Conservation (phyloP, 2,329 filamentous ascomycete species). For the Lasiodiplodia citricola region DNA sequence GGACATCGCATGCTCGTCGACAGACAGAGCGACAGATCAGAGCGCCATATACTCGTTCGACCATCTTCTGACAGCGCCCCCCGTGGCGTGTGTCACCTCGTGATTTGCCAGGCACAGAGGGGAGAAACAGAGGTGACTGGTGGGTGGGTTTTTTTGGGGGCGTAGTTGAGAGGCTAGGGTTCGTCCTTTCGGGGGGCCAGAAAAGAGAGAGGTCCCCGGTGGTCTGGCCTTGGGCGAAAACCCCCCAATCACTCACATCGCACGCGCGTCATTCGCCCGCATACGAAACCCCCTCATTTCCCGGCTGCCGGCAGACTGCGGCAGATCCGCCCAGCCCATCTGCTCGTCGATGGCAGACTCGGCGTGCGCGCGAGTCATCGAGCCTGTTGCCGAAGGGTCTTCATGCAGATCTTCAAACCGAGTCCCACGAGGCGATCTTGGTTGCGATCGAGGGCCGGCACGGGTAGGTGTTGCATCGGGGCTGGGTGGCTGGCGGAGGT, state of each 20-base stretch:
- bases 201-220: background rate
- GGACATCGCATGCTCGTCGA: background rate
- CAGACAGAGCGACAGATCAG: background rate
- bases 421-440: background rate
- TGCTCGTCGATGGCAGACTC: background rate
- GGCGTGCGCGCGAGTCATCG: background rate
- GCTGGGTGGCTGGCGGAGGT: background rate
- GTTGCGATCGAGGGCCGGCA: background rate
- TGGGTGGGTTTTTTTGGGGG: background rate
- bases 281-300: background rate
- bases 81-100: constrained; percentile 1
- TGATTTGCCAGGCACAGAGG: background rate
- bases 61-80: background rate
- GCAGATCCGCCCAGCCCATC: background rate
- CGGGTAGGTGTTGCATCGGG: background rate
- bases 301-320: background rate
- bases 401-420: background rate
- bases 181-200: background rate
- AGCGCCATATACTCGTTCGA: background rate
- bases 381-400: background rate
- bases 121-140: background rate
- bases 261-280: constrained; percentile 3
- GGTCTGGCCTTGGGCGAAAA: background rate
- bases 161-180: no score
- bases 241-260: background rate